Evolutionary conservation across 106 monocot genomes (phyloP).

Genomic region (Gastrodia elata): DNA sequence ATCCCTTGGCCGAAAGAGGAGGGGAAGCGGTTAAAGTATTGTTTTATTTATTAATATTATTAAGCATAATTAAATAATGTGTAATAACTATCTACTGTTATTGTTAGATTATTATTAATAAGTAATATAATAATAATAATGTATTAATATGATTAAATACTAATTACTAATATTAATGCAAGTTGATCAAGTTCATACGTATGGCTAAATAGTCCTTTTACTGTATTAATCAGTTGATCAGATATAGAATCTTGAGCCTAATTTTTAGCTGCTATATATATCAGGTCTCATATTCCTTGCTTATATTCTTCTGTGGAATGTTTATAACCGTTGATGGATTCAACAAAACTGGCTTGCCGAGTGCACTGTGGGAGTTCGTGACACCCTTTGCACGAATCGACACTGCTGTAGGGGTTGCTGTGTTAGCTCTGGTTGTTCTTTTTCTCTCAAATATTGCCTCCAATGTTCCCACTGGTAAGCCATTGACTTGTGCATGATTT

Average conservation of each 20-base stretch:
- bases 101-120: too few species aligned
- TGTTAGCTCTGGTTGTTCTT: conserved; percentile 62
- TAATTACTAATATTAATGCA: too few species aligned
- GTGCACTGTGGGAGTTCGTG: conserved; percentile 70
- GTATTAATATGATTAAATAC: too few species aligned
- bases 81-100: too few species aligned
- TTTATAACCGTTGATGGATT: conserved; percentile 85
- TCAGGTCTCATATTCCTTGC: conserved; percentile 81
- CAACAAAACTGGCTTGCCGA: conserved; percentile 76
- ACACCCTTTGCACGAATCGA: conserved; percentile 63
- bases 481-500: not conserved
- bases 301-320: conserved; percentile 91
- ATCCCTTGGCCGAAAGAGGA: too few species aligned
- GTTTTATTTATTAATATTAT: too few species aligned
- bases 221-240: not conserved
- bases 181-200: too few species aligned
- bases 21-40: too few species aligned
- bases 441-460: conserved; percentile 88
- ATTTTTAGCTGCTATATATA: not conserved
- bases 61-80: too few species aligned
- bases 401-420: conserved; percentile 27
- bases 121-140: too few species aligned
- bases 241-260: not conserved
- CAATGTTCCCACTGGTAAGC: conserved; percentile 84
- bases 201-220: too few species aligned